phyloP scores from a whole-genome alignment of 768 basidiomycete genomes.

The Auriscalpium vulgare region DNA sequence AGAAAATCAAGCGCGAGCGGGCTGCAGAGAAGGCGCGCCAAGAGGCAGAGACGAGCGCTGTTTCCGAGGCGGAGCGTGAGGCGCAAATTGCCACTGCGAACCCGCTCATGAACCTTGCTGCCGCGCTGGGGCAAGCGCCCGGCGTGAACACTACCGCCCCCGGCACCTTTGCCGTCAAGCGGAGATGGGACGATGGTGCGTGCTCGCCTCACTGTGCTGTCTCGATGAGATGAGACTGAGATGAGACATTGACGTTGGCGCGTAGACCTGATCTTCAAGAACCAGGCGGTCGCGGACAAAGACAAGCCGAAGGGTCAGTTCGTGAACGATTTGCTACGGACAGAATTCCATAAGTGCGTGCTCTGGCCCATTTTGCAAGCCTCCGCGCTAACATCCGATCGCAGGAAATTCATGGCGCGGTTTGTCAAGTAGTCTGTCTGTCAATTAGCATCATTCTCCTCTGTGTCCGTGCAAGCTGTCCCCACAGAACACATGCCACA shows the following conservation, averaged over 20 bases:
- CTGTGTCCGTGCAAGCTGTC: too few species aligned
- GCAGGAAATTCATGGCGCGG: constrained; percentile 86
- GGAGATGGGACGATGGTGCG: constrained; percentile 92
- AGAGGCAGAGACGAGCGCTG: constrained; percentile 67
- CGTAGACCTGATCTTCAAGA: constrained; percentile 94
- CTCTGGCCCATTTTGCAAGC: background rate
- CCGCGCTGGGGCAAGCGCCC: constrained; percentile 75
- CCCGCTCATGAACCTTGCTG: constrained; percentile 85
- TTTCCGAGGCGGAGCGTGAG: constrained; percentile 58
- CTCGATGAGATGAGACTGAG: too few species aligned
- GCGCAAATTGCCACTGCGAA: constrained; percentile 81
- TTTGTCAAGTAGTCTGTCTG: constrained; percentile 63
- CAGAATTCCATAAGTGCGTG: constrained; percentile 86
- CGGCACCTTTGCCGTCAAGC: constrained; percentile 85
- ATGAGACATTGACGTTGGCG: too few species aligned
- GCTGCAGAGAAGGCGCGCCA: constrained; percentile 85
- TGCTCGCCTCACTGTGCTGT: constrained; percentile 1
- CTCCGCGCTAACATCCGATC: background rate
- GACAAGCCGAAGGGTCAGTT: constrained; percentile 68
- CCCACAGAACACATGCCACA: too few species aligned
- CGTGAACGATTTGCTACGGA: constrained; percentile 91
- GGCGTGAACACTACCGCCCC: constrained; percentile 68
- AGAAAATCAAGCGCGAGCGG: constrained; percentile 94
- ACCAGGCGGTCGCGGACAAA: constrained; percentile 81
- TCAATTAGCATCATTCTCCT: too few species aligned